Conservation (phyloP, 2,329 filamentous ascomycete genomes). For the Stachybotrys elegans region DNA sequence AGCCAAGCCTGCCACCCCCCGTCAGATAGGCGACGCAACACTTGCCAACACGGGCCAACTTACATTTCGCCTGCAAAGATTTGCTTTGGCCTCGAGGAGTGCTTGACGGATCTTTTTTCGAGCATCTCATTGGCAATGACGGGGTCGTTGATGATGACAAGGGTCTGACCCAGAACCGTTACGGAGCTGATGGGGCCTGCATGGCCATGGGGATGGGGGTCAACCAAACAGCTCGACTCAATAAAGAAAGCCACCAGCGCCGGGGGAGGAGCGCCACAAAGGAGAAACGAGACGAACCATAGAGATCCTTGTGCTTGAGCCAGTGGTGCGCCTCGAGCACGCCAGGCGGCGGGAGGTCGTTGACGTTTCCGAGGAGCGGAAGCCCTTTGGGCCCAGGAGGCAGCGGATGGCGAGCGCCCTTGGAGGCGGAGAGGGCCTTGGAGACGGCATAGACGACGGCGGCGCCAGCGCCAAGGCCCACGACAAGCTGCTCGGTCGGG, state of each 20-base stretch:
- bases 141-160: slow-evolving; percentile 34
- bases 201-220: too few relatives aligned
- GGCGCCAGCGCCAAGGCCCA: neutral
- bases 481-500: neutral
- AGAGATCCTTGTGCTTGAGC: neutral
- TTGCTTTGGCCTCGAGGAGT: slow-evolving; percentile 26
- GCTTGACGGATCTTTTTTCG: slow-evolving; percentile 26
- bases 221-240: slow-evolving; percentile 4
- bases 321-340: neutral
- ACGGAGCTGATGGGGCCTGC: slow-evolving; percentile 39
- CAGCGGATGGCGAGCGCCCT: neutral
- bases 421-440: too few relatives aligned
- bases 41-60: slow-evolving; percentile 15
- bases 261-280: too few relatives aligned
- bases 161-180: slow-evolving; percentile 32
- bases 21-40: slow-evolving; percentile 19
- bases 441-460: neutral
- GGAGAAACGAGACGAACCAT: neutral
- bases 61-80: neutral
- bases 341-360: neutral
- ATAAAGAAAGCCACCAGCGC: too few relatives aligned
- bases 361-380: neutral
- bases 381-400: neutral
- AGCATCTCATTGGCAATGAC: slow-evolving; percentile 31
- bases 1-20: neutral